phyloP scores from a whole-genome alignment of 1,139 yeast genomes.

The Pichia sp. region DNA sequence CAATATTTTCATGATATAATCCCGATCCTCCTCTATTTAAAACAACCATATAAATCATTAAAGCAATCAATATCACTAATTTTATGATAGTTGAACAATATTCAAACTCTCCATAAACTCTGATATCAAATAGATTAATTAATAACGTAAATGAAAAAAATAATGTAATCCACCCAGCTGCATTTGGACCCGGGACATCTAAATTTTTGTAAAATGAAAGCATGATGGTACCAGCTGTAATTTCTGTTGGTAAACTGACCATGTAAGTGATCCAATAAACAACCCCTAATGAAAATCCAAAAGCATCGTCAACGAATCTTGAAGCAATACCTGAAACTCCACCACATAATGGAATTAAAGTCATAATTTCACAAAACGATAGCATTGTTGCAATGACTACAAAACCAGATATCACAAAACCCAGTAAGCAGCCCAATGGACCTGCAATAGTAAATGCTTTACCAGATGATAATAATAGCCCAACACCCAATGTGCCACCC shows the following conservation, averaged over 20 bases:
- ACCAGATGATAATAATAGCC: constrained; percentile 69
- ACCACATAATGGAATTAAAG: constrained; percentile 73
- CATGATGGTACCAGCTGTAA: constrained; percentile 74
- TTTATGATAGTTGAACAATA: constrained; percentile 56
- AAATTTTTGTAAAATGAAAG: constrained; percentile 56
- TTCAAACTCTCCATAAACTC: constrained; percentile 72
- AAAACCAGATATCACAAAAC: constrained; percentile 60
- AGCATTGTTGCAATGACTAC: constrained; percentile 65
- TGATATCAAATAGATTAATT: constrained; percentile 57
- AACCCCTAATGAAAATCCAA: constrained; percentile 80
- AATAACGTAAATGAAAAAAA: constrained; percentile 39
- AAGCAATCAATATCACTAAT: constrained; percentile 44
- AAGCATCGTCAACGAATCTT: constrained; percentile 76
- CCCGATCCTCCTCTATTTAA: constrained; percentile 48
- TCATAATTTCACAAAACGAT: constrained; percentile 82
- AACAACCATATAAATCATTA: constrained; percentile 60
- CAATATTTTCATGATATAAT: constrained; percentile 37
- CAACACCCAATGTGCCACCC: constrained; percentile 84
- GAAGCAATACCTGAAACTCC: constrained; percentile 73
- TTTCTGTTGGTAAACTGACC: constrained; percentile 70
- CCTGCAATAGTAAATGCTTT: constrained; percentile 74
- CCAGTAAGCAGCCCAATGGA: constrained; percentile 72
- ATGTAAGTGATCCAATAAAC: constrained; percentile 70
- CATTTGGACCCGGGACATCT: constrained; percentile 43
- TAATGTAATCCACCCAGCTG: constrained; percentile 62